Base-by-base conservation (phyloP, 176 grass and related monocot genomes). In the Oryza longistaminata region DNA sequence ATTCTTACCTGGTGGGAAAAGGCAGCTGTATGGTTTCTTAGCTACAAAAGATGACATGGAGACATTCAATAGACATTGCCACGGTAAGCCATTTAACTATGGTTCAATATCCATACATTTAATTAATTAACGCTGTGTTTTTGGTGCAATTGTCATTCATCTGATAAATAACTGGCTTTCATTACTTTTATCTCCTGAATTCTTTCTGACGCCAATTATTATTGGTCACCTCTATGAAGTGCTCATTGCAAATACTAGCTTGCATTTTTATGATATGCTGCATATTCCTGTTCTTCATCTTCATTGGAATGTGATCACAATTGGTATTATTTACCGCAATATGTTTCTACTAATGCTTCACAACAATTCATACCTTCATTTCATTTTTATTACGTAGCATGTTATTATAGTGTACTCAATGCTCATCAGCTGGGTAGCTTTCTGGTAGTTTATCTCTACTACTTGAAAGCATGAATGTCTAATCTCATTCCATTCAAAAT, bases 31-130 rank as follows among this genome's bases (percentile, higher is more conserved):
- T 79, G 96, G 96, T 64, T 99, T 84, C 78, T 85, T 99, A 74
- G 93, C 96, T 66, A 52, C 37, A 13, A 96, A 91, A 87, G 91
- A 94, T 11, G 96, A 99, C 77, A 84, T 99, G 83, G 96, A 96
- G 14, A 11, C 11, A 3, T 99, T 99, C 48, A 99, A 99, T 69
- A 80, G 68, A 3, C 90, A 96, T 45, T 86, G 55, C 69, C 88
- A 94, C 62, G 96, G 96, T 98, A 93, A 70, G 53, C 14, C 17
- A 1, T 76, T 61, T 70, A 61, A 61, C 24, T 77, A 68, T 10
- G 82, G 15, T 68, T 0, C 29, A 31, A 31, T 31, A 31, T 0
- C 79, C 44, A 7, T 60, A 22, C 39, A 77, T 52, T 52, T 9
- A 15, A 21, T 58, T 1, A 58, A 14, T 60, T 65, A 71, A 37